phyloP scores from a whole-genome alignment of 345 rosid species.

The Firmiana major region DNA sequence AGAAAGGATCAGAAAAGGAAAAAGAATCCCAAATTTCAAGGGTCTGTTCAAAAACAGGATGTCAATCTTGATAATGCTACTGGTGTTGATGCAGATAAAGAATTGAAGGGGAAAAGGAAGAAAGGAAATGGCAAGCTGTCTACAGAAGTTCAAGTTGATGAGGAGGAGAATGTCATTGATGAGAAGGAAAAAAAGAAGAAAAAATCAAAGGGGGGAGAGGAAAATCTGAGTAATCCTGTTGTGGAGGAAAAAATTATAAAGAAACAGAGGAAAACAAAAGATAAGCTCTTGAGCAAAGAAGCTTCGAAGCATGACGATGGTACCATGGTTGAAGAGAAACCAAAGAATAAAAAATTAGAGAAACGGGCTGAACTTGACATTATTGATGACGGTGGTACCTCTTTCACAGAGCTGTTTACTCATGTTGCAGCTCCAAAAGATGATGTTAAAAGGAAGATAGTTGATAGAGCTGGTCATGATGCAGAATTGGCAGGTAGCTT shows the following conservation, averaged over 20 bases:
- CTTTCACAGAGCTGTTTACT: conserved; percentile 57
- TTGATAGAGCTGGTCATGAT: conserved; percentile 23
- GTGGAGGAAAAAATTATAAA: conserved; percentile 23
- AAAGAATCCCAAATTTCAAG: conserved; percentile 26
- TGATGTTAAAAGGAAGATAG: conserved; percentile 18
- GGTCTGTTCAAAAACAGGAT: conserved; percentile 5
- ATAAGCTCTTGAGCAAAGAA: conserved; percentile 16
- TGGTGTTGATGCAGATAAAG: conserved; percentile 19
- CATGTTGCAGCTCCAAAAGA: conserved; percentile 20
- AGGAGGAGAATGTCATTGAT: conserved; percentile 2
- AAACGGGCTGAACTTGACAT: conserved; percentile 44
- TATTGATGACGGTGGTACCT: conserved; percentile 54
- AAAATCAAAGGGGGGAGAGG: conserved; percentile 26
- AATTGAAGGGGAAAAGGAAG: conserved; percentile 25
- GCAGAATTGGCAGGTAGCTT: conserved; percentile 22
- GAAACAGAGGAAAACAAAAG: conserved; percentile 21
- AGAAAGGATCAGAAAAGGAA: conserved; percentile 12
- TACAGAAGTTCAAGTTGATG: conserved; percentile 12
- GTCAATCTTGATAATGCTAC: conserved; percentile 3
- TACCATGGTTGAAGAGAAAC: conserved; percentile 20
- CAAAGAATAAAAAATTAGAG: conserved; percentile 26
- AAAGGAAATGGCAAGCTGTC: conserved; percentile 19
- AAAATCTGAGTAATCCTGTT: background rate
- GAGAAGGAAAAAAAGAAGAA: conserved; percentile 33
- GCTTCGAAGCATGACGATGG: conserved; percentile 7